A percentile compares a stretch with the other conserved stretches of the same genome.
Evolutionary conservation across 2,329 filamentous ascomycete species (phyloP).

Genomic region (Venturia aucupariae): DNA sequence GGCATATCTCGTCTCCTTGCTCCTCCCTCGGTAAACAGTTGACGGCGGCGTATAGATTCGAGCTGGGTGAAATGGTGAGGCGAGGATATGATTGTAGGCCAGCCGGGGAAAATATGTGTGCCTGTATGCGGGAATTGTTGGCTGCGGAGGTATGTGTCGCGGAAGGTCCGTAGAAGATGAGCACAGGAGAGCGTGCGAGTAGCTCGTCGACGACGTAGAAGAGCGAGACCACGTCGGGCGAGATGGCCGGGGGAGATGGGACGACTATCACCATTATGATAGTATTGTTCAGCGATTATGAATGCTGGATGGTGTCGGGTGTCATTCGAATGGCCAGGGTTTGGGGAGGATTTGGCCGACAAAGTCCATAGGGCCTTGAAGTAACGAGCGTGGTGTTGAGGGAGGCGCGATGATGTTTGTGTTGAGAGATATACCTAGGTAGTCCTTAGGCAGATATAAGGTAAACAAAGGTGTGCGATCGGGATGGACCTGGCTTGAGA

Average conservation of each 20-base stretch:
- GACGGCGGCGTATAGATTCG: conserved; percentile 83
- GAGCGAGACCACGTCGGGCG: conserved; percentile 72
- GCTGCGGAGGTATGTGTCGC: conserved; percentile 72
- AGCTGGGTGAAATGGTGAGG: conserved; percentile 87
- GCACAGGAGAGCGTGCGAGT: conserved; percentile 68
- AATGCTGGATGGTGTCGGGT: background rate
- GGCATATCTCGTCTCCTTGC: conserved; percentile 88
- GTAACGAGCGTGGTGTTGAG: background rate
- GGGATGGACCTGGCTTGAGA: background rate
- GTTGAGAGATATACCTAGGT: background rate
- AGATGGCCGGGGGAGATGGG: conserved; percentile 64
- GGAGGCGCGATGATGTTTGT: background rate
- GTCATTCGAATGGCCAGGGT: background rate
- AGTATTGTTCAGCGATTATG: background rate
- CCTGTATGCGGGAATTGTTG: conserved; percentile 88
- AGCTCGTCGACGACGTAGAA: conserved; percentile 84
- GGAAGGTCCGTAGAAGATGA: conserved; percentile 88
- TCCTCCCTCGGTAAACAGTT: conserved; percentile 83
- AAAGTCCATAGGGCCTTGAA: background rate
- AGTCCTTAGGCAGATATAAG: background rate
- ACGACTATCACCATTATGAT: conserved; percentile 72
- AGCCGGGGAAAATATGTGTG: conserved; percentile 82
- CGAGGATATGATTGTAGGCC: conserved; percentile 85
- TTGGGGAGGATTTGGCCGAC: background rate
- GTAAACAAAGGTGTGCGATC: background rate